Conservation (phyloP, 805 yeast genomes). For the Cyberlindnera meyerae region DNA sequence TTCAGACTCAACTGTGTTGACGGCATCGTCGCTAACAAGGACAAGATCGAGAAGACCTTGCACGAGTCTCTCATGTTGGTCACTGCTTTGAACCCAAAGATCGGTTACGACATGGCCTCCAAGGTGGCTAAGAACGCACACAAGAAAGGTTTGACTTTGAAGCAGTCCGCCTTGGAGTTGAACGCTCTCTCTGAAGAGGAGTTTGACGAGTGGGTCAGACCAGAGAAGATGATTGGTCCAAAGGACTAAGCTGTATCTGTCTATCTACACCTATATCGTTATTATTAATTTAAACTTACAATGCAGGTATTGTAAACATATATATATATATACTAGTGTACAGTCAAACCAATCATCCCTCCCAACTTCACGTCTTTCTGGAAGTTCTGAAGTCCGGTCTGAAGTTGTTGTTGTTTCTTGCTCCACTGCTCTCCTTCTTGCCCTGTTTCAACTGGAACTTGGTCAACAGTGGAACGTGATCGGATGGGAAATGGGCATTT, state of each 20-base stretch:
- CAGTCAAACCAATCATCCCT: no score
- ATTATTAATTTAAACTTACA: no score
- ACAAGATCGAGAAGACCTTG: constrained; percentile 80
- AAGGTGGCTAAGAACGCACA: constrained; percentile 98
- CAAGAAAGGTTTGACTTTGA: constrained; percentile 93
- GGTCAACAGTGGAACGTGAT: constrained; percentile 84
- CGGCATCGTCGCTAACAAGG: constrained; percentile 85
- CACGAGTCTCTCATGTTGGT: constrained; percentile 97
- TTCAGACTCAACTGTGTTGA: constrained; percentile 94
- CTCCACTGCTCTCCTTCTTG: constrained; percentile 28
- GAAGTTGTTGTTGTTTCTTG: constrained; percentile 16
- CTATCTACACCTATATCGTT: no score
- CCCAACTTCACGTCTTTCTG: constrained; percentile 29
- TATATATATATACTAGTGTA: no score
- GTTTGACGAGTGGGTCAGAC: constrained; percentile 95
- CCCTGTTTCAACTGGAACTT: constrained; percentile 44
- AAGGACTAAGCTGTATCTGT: constrained; percentile 29
- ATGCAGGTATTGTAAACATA: no score
- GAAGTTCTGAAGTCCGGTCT: constrained; percentile 26
- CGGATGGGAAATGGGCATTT: constrained; percentile 88
- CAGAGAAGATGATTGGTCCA: constrained; percentile 98
- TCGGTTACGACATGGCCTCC: constrained; percentile 96
- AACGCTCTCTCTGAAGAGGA: constrained; percentile 79
- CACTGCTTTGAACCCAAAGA: constrained; percentile 97
- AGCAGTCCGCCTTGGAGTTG: constrained; percentile 89